phyloP scores from a whole-genome alignment of 1,284 basidiomycete genomes.

The Ceratobasidium sp. region DNA sequence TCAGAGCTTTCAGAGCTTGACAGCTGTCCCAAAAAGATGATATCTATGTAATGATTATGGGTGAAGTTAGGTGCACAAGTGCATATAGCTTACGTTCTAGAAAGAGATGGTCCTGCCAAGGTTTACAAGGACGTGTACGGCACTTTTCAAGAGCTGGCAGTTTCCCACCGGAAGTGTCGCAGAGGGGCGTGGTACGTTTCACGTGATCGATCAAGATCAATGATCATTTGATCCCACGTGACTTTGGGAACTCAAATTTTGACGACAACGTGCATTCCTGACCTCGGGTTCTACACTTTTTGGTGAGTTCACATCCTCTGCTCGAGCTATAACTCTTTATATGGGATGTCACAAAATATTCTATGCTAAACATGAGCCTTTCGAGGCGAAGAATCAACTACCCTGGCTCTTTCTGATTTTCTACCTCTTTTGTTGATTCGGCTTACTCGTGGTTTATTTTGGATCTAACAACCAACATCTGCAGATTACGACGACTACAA shows the following conservation, averaged over 20 bases:
- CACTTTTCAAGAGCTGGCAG: conserved; percentile 20
- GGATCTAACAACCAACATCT: conserved; percentile 14
- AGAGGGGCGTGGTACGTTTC: conserved; percentile 6
- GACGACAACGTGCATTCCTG: conserved; percentile 10
- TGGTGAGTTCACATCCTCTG: conserved; percentile 10
- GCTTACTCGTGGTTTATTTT: background rate
- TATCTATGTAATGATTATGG: background rate
- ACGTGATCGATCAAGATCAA: conserved; percentile 22
- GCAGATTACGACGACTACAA: background rate
- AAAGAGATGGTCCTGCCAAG: conserved; percentile 41
- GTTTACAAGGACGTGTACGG: background rate
- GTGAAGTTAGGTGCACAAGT: background rate
- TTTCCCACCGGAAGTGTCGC: conserved; percentile 18
- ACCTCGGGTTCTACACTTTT: too few species aligned
- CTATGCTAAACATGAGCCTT: conserved; percentile 46
- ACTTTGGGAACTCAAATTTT: conserved; percentile 25
- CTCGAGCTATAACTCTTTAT: too few species aligned
- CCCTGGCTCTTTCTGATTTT: conserved; percentile 9
- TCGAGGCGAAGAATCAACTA: conserved; percentile 42
- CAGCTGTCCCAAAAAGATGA: background rate
- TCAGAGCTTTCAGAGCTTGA: background rate
- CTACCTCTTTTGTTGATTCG: background rate
- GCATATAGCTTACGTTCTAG: conserved; percentile 19
- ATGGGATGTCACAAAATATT: conserved; percentile 44
- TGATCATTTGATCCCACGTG: conserved; percentile 5